phyloP scores from a whole-genome alignment of 306 rosid species.

The Cercis canadensis region DNA sequence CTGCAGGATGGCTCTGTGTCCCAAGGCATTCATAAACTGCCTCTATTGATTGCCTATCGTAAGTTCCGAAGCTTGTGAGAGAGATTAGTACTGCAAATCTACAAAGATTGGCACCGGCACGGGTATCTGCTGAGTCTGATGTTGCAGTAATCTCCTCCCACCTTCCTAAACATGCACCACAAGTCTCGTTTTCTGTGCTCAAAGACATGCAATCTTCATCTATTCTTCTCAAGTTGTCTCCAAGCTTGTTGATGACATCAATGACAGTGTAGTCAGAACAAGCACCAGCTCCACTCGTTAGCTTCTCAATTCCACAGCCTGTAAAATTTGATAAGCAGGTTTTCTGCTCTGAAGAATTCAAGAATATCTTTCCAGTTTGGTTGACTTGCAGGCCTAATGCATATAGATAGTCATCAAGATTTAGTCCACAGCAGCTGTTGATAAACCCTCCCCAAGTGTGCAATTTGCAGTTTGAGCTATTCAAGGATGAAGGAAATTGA shows the following conservation, averaged over 20 bases:
- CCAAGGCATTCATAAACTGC: constrained; percentile 57
- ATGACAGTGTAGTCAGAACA: constrained; percentile 53
- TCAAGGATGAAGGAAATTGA: constrained; percentile 40
- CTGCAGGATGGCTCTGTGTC: constrained; percentile 37
- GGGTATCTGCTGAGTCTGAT: constrained; percentile 21
- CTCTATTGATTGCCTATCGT: constrained; percentile 45
- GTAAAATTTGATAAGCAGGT: constrained; percentile 41
- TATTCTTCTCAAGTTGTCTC: constrained; percentile 41
- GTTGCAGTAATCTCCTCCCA: constrained; percentile 51
- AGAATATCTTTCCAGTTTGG: constrained; percentile 50
- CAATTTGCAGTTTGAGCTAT: constrained; percentile 42
- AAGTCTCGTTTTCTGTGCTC: constrained; percentile 38
- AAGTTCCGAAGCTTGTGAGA: constrained; percentile 46
- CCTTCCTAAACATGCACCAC: constrained; percentile 50
- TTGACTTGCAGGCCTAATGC: constrained; percentile 60
- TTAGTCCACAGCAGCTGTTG: constrained; percentile 46
- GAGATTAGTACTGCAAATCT: constrained; percentile 57
- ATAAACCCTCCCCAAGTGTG: constrained; percentile 63
- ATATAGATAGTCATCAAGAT: constrained; percentile 53
- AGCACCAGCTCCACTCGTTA: constrained; percentile 57
- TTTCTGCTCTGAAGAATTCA: constrained; percentile 55
- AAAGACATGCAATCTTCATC: constrained; percentile 51
- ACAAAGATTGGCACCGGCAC: constrained; percentile 49
- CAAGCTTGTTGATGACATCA: constrained; percentile 51
- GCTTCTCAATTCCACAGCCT: constrained; percentile 57